Percentiles rank a stretch among this genome's conserved stretches.
phyloP scores from a whole-genome alignment of 2,329 filamentous ascomycete species.

The Myriosclerotinia scirpicola region DNA sequence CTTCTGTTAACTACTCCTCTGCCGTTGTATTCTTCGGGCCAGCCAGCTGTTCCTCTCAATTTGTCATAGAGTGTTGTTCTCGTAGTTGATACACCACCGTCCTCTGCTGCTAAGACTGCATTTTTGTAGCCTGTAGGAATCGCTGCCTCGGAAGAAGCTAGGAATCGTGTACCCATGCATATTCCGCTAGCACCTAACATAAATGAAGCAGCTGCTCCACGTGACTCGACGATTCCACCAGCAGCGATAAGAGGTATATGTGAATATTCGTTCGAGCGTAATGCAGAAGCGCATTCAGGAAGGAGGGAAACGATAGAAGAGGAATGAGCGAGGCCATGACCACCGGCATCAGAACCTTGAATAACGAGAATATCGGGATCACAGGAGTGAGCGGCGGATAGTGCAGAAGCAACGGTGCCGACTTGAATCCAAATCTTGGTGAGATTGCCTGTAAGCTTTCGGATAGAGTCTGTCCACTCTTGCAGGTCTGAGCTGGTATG shows the following conservation, averaged over 20 bases:
- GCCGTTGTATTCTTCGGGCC: constrained; percentile 58
- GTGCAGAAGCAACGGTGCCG: constrained; percentile 37
- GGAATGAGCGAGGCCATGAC: constrained; percentile 41
- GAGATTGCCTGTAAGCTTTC: constrained; percentile 29
- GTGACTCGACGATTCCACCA: constrained; percentile 43
- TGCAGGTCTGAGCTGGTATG: constrained; percentile 32
- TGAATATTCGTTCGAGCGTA: constrained; percentile 31
- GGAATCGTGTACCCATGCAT: constrained; percentile 52
- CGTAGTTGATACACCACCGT: constrained; percentile 53
- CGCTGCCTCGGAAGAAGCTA: constrained; percentile 49
- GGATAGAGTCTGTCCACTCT: constrained; percentile 38
- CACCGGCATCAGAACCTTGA: constrained; percentile 44
- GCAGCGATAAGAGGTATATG: constrained; percentile 40
- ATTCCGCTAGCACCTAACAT: constrained; percentile 45
- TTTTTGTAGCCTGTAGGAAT: constrained; percentile 49
- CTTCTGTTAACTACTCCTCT: constrained; percentile 59
- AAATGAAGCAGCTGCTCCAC: constrained; percentile 42
- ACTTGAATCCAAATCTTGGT: constrained; percentile 43
- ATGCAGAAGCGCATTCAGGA: constrained; percentile 41
- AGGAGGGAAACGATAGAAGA: constrained; percentile 42
- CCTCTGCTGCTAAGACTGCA: constrained; percentile 47
- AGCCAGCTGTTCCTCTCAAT: constrained; percentile 55
- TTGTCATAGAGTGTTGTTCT: constrained; percentile 53
- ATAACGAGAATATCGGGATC: constrained; percentile 42
- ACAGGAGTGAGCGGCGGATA: constrained; percentile 32